Base-by-base conservation (phyloP, 768 basidiomycete species). In the Panaeolus papilionaceus region DNA sequence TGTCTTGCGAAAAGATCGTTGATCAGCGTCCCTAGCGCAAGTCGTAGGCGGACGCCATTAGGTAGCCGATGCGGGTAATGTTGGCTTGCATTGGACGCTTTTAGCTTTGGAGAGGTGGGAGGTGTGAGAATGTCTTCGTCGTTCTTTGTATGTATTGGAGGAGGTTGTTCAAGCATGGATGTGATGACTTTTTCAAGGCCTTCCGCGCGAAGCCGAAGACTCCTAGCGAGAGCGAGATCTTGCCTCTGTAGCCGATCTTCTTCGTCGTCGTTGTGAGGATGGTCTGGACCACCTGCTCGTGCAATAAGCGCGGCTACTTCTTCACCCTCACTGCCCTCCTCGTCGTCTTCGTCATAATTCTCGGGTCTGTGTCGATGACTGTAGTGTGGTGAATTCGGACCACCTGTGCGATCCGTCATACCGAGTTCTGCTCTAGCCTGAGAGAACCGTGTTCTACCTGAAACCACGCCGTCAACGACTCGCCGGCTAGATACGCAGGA, bases 341-440 rank as follows among this genome's bases (percentile, higher is more conserved):
- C 89, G 20, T 91, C 89, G 12, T 92, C 90, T 73, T 92, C 91
- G 68, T 92, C 89, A 71, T 88, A 93, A 66, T 88, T 89, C 72
- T 95, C 92, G 45, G 91, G 90, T 11, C 91, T 84, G 69, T 85
- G 82, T 42, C 92, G 84, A 75, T 90, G 86, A n/a, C 75, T 71
- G 72, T 89, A 89, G 69, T 91, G 85, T 7, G 84, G 73, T 0
- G 89, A 85, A 0, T 85, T 82, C 3, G 88, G 83, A 1, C 91
- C 92, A 6, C 92, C 92, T 0, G 92, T 89, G 67, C 88, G 89
- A 77, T 93, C 92, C 7, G 90, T 89, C 92, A 94, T 94, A 40
- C 91, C 92, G 11, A 95, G 85, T 77, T 94, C 93, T 64, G 92
- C 92, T 38, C 93, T 86, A 4, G 91, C 93, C 76, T 95, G 94